Conservation (phyloP, 1,284 basidiomycete species). For the Coniophora puteana region DNA sequence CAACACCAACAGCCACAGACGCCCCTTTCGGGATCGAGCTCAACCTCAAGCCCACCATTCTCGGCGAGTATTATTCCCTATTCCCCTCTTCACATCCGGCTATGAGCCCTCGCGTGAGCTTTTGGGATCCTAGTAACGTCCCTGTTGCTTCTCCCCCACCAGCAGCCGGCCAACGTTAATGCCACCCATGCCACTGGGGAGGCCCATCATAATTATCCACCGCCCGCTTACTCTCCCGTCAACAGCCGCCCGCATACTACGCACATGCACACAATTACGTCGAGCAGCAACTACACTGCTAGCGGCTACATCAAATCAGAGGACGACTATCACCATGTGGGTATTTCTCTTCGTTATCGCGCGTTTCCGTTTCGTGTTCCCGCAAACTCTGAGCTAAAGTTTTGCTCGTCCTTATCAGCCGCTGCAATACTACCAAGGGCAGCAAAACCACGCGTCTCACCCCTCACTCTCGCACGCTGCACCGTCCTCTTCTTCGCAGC, state of each 20-base stretch:
- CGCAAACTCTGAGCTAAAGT: not conserved
- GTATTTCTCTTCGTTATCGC: conserved; percentile 24
- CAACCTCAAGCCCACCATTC: conserved; percentile 71
- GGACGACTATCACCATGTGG: conserved; percentile 59
- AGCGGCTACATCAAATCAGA: conserved; percentile 58
- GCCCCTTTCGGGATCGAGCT: conserved; percentile 68
- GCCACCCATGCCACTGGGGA: too few relatives aligned
- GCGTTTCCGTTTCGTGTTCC: too few relatives aligned
- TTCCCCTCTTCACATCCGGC: conserved; percentile 15
- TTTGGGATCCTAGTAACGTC: conserved; percentile 48
- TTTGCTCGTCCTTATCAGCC: too few relatives aligned
- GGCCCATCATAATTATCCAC: conserved; percentile 56
- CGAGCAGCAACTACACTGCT: conserved; percentile 30
- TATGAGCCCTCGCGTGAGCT: conserved; percentile 26
- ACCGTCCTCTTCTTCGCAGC: conserved; percentile 42
- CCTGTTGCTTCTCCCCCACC: conserved; percentile 32
- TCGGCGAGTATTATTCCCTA: conserved; percentile 69
- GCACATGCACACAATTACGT: conserved; percentile 28
- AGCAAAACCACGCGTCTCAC: conserved; percentile 37
- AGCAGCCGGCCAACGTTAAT: conserved; percentile 64
- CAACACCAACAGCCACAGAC: conserved; percentile 68
- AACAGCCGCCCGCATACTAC: conserved; percentile 38
- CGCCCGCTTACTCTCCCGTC: conserved; percentile 41
- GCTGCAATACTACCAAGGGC: conserved; percentile 32
- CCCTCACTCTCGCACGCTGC: conserved; percentile 40